A percentile compares a stretch with the other conserved stretches of the same genome.
Evolutionary conservation across 352 stramenopile species (phyloP).

Genomic region (Achlya hypogyna): DNA sequence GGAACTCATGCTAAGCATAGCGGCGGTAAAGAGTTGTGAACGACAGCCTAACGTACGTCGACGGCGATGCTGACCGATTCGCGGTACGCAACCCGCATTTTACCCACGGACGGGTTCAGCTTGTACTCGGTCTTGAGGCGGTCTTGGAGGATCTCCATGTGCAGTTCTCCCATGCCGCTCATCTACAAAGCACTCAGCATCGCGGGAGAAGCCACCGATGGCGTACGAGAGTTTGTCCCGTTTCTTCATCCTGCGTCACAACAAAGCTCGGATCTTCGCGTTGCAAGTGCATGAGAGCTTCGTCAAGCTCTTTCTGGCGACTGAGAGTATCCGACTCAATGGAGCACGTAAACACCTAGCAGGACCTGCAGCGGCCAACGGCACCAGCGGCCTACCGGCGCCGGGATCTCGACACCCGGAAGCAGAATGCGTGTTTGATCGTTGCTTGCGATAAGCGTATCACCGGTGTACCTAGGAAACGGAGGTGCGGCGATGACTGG

Average conservation of each 20-base stretch:
- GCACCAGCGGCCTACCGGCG: constrained; percentile 30
- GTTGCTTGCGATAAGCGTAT: constrained; percentile 86
- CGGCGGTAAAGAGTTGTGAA: no score
- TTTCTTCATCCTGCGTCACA: constrained; percentile 31
- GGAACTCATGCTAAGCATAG: constrained; percentile 15
- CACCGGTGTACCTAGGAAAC: constrained; percentile 59
- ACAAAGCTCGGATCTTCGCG: constrained; percentile 74
- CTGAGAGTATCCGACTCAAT: constrained; percentile 82
- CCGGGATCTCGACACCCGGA: constrained; percentile 55
- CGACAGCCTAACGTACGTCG: constrained; percentile 30
- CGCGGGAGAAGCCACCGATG: constrained; percentile 38
- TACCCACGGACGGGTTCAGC: constrained; percentile 71
- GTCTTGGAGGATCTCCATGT: constrained; percentile 91
- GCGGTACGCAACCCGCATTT: constrained; percentile 86
- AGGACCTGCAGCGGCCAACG: no score
- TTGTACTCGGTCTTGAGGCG: constrained; percentile 85
- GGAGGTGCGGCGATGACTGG: not conserved
- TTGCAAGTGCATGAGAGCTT: constrained; percentile 65
- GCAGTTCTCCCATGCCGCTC: constrained; percentile 86
- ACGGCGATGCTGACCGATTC: constrained; percentile 60
- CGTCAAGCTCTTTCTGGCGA: constrained; percentile 81
- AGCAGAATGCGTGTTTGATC: constrained; percentile 36
- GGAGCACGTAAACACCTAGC: constrained; percentile 85
- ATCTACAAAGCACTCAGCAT: not conserved
- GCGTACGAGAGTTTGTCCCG: constrained; percentile 11